Evolutionary conservation across 768 basidiomycete genomes (phyloP), one percentile per base, ranked within the genome.

Genomic region (Suillus spraguei): DNA sequence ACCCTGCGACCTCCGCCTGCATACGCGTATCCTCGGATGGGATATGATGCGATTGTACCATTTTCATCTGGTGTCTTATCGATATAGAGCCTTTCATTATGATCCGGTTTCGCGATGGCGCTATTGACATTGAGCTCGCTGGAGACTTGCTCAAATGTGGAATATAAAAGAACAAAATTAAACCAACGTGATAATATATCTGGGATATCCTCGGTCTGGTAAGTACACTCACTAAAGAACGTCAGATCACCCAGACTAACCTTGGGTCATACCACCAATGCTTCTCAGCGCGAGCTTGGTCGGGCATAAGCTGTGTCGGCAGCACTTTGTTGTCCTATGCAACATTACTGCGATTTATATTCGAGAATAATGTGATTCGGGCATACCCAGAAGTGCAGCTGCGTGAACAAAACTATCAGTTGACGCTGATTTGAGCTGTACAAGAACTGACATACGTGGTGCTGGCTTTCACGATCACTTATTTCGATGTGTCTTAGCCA

Each of bases 91-190:
- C 67, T 72, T 63, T 88, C 87, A 42, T 81, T 77, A 69, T 89
- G 87, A 32, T 79, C 82, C 0, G 87, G 87, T 7, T 74, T 72
- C 0, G 83, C 85, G 39, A 88, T 83, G 0, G 79, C 86, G 56
- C 82, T 82, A 65, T 88, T 88, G 42, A 84, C 82, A 65, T 85
- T 88, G 20, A 89, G 76, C 56, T 88, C 86, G 63, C 82, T 83
- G 67, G 80, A 77, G 69, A 68, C 77, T 73, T 78, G 44, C 63
- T 71, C 20, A 66, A 67, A 42, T 41, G 38, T 35, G 22, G 58
- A 61, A 56, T 17, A 64, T 60, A 56, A 38, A 1, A 38, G 17
- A 44, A 10, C 11, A 52, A 35, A 14, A 60, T 36, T 52, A 53
- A 32, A 65, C 75, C 67, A 59, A 77, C 76, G 71, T 77, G 64